Base-by-base conservation (phyloP, 352 stramenopile species). In the Pythium dissimile region DNA sequence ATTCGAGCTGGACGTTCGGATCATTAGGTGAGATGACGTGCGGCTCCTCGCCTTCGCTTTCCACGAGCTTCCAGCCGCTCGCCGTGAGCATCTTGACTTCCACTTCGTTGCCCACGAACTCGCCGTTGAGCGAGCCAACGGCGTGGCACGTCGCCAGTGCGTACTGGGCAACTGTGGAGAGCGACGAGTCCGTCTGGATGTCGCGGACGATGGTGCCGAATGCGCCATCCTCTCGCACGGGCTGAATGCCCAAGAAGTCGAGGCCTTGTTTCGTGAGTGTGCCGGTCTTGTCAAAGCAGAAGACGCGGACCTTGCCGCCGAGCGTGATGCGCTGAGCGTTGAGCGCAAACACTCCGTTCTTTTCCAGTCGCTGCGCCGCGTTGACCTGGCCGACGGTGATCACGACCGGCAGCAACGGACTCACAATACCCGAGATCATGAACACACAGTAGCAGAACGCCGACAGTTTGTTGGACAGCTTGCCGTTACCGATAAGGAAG, bases 251-350 rank as follows among this genome's bases (percentile, higher is more conserved):
- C 43, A 83, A 54, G 63, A 93, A 96, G 50, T 96, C 80, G 7
- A 97, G 63, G 2, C 89, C 89, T 54, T 96, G 72, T 56, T 96
- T 92, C 16, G 89, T 97, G 45, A 97, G 77, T 10, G 89, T 97
- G 10, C 89, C 89, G 0, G 89, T 97, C 65, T 97, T 97, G 73
- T 97, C 89, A 62, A 97, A 97, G 69, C 87, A 96, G 43, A 89
- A 90, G 9, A 91, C 73, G 27, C 77, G 84, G 7, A 97, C 86
- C 59, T 97, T 97, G 20, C 89, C 89, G 43, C 84, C 88, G 2
- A 97, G 64, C 0, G 89, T 82, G 52, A 97, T 94, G 26, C 80
- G 83, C 55, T 88, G 73, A 0, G 83, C 69, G 70, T 97, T 90
- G 18, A 91, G 73, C 42, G 77, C 95, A 62, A 88, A 85, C 24